Base-by-base conservation (phyloP, 345 rosid genomes). In the Syzygium oleosum region DNA sequence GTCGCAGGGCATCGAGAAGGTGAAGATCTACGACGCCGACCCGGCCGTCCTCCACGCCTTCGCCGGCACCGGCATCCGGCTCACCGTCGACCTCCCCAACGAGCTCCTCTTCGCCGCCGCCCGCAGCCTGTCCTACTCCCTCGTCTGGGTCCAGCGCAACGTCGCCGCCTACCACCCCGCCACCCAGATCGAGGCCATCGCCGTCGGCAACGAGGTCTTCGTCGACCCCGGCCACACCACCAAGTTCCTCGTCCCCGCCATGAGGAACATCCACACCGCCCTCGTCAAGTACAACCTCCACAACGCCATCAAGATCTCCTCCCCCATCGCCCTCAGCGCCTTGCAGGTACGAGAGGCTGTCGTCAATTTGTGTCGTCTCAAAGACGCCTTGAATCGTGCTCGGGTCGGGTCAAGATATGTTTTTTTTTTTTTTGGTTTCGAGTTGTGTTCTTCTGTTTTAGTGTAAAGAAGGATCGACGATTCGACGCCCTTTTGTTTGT, bases 181-280 rank as follows among this genome's bases (percentile, higher is more conserved):
- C 15, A 98, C 99, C 31, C 90, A 93, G 84, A 95, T 98, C 91
- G 99, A 96, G 92, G 95, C 98, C 90, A 93, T 98, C 46, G 99
- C 97, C 13, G 98, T 96, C 2, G 99, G 99, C 1, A 98, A 98
- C 85, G 99, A 98, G 88, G 99, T 98, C 9, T 96, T 97, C 85
- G 99, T 94, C 4, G 99, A 98, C 87, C 85, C 98, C 12, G 95
- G 90, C 88, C 94, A 96, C 92, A 94, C 95, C 10, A 98, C 99
- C 77, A 89, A 84, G 54, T 96, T 87, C 90, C 94, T 98, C 84
- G 73, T 98, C 16, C 94, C 91, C 5, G 99, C 99, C 63, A 96
- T 98, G 99, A 93, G 90, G 89, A 98, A 98, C 84, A 89, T 98
- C 85, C 99, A 98, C 88, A 86, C 92, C 89, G 97, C 99, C 85